Percentiles rank a stretch among this genome's conserved stretches.
phyloP scores from a whole-genome alignment of 2,329 filamentous ascomycete genomes.

The Apiospora koreana region DNA sequence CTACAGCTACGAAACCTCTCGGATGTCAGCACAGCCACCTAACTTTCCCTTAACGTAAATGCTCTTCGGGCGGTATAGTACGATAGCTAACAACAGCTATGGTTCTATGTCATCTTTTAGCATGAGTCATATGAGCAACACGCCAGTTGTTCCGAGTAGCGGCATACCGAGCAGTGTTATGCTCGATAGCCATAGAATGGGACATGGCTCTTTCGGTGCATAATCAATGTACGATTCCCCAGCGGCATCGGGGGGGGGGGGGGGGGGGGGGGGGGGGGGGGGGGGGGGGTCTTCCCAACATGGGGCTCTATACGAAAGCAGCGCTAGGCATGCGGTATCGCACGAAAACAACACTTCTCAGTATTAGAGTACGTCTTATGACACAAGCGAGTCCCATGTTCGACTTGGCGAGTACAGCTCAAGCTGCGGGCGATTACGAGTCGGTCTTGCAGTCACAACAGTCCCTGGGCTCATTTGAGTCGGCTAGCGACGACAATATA shows the following conservation, averaged over 20 bases:
- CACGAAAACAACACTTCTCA: not conserved
- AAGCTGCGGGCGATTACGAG: conserved; percentile 3
- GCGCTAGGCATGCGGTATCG: not conserved
- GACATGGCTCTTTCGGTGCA: not conserved
- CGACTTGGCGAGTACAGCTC: not conserved
- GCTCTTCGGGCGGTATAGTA: not conserved
- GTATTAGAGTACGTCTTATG: not conserved
- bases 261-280: not conserved
- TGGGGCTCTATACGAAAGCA: conserved; percentile 1
- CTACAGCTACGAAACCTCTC: not conserved
- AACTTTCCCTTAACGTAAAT: not conserved
- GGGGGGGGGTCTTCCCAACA: not conserved
- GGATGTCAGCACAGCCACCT: not conserved
- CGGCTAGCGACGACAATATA: not conserved
- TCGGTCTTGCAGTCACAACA: not conserved
- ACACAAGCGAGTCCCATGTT: conserved; percentile 2
- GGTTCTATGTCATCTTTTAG: not conserved
- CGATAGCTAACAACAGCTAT: not conserved
- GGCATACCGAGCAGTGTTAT: not conserved
- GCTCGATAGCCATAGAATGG: not conserved
- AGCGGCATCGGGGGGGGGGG: not conserved
- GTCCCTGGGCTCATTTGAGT: not conserved
- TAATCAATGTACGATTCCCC: conserved; percentile 6
- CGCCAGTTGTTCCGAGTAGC: not conserved
- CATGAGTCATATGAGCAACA: not conserved